These are phyloP conservation scores for Cadophora malorum DNA, from an alignment of 2,329 filamentous ascomycete genomes.

Conservation along the genomic window DNA sequence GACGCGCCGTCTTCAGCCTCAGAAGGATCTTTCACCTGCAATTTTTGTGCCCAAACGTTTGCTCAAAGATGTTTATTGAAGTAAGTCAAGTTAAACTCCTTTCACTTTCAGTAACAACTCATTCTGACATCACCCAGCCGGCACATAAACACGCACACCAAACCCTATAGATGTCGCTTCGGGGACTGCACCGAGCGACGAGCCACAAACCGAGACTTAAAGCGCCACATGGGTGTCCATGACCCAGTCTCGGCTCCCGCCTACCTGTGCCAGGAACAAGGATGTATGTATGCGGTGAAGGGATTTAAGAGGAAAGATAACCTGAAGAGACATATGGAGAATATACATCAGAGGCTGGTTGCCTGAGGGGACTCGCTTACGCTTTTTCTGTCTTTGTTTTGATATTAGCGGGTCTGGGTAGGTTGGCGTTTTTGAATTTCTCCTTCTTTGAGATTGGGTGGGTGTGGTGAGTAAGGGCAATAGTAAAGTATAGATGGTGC, in stretches of 20 bases:
- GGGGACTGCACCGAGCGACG: neutral
- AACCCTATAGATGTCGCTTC: neutral
- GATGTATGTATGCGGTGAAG: slow-evolving; percentile 5
- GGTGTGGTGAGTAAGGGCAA: neutral
- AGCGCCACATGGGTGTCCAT: slow-evolving; percentile 5
- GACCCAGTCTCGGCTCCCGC: slow-evolving; percentile 9
- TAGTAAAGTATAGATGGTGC: neutral
- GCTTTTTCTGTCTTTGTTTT: neutral
- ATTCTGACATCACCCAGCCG: slow-evolving; percentile 6
- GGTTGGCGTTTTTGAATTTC: neutral
- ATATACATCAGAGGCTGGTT: slow-evolving; percentile 7
- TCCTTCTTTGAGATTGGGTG: neutral
- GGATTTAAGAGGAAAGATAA: slow-evolving; percentile 16
- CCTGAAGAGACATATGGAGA: slow-evolving; percentile 18
- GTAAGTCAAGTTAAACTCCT: too few species aligned
- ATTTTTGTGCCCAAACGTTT: slow-evolving; percentile 9
- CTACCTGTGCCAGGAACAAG: neutral
- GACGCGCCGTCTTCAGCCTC: neutral
- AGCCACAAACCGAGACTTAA: slow-evolving; percentile 15
- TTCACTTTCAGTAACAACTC: too few species aligned
- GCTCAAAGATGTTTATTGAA: slow-evolving; percentile 3
- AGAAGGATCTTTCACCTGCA: neutral
- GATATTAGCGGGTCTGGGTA: neutral
- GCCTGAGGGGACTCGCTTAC: neutral
- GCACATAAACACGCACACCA: slow-evolving; percentile 19